Base-by-base conservation (phyloP, 257 asterid species). In the Haberlea rhodopensis region DNA sequence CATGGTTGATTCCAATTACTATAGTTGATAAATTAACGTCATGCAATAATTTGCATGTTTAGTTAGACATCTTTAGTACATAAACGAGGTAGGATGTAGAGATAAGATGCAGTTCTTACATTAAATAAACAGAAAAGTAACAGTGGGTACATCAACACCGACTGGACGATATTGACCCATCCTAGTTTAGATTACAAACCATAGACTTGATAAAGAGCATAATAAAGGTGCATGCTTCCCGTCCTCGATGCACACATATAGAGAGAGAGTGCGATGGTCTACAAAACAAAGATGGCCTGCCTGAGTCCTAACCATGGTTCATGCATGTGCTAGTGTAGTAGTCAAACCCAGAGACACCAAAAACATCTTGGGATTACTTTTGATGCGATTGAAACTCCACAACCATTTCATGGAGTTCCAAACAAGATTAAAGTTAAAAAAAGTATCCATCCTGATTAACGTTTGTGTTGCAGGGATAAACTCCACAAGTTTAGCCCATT, bases 231-330 rank as follows among this genome's bases (percentile, higher is more conserved):
- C 71, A 73, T 27, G 54, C 61, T 68, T 68, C 19, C 51, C 5
- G 51, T 43, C 51, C 51, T 65, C 70, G 63, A 55, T 64, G 59
- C 65, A 74, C 56, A n/a, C 56, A 57, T 57, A 67, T 37, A n/a
- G n/a, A 60, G 52, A 8, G 58, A 46, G 69, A 34, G 5, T 2
- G 25, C 19, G 19, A 28, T 15, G n/a, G 64, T 53, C 56, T n/a
- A 5, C n/a, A 37, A 52, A 54, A 64, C 54, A 77, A 74, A 45
- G 80, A 78, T 69, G 74, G 76, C 88, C 95, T 59, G 78, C 88
- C 95, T 56, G 77, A 84, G 94, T 80, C 86, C 95, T 88, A 86
- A 86, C 96, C 95, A 88, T 88, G 95, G 91, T 84, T 79, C 84
- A 79, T 82, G 76, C 52, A 49, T 43, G 62, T 22, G 76, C 79